Conservation (phyloP, 108 stramenopile genomes). For the Conticribra weissflogii region DNA sequence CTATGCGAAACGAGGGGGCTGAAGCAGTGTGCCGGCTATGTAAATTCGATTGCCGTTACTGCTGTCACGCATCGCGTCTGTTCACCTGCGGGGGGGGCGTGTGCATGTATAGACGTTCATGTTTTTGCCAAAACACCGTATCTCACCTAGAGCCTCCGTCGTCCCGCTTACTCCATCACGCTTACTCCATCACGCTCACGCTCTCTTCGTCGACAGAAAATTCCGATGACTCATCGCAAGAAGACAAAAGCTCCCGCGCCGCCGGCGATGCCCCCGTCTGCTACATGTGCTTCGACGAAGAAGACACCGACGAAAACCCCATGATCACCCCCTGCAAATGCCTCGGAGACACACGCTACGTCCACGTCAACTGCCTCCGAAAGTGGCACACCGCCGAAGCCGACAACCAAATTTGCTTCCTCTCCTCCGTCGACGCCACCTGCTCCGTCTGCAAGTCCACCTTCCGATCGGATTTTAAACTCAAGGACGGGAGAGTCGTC, state of each 20-base stretch:
- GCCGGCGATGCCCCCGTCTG: slow-evolving; percentile 83
- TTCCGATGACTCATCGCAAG: slow-evolving; percentile 66
- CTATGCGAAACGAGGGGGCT: too few species aligned
- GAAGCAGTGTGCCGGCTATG: too few species aligned
- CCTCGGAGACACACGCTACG: slow-evolving; percentile 85
- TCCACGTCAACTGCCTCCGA: slow-evolving; percentile 88
- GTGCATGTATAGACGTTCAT: too few species aligned
- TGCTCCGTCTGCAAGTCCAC: slow-evolving; percentile 96
- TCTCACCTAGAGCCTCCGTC: too few species aligned
- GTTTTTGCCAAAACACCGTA: too few species aligned
- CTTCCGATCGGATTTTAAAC: slow-evolving; percentile 95
- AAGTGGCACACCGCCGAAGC: slow-evolving; percentile 94
- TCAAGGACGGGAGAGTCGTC: slow-evolving; percentile 87
- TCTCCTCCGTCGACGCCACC: slow-evolving; percentile 93
- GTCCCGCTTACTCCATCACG: slow-evolving; percentile 6
- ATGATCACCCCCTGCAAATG: slow-evolving; percentile 91
- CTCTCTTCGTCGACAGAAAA: slow-evolving; percentile 56
- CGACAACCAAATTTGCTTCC: slow-evolving; percentile 93
- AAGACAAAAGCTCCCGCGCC: slow-evolving; percentile 14
- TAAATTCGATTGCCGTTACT: too few species aligned
- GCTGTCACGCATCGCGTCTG: too few species aligned
- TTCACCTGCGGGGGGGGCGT: too few species aligned
- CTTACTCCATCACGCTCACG: not conserved
- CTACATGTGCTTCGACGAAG: slow-evolving; percentile 98
- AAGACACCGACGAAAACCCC: slow-evolving; percentile 83